Evolutionary conservation across 805 yeast species (phyloP).

Genomic region (Zygoascus flipseniorum): DNA sequence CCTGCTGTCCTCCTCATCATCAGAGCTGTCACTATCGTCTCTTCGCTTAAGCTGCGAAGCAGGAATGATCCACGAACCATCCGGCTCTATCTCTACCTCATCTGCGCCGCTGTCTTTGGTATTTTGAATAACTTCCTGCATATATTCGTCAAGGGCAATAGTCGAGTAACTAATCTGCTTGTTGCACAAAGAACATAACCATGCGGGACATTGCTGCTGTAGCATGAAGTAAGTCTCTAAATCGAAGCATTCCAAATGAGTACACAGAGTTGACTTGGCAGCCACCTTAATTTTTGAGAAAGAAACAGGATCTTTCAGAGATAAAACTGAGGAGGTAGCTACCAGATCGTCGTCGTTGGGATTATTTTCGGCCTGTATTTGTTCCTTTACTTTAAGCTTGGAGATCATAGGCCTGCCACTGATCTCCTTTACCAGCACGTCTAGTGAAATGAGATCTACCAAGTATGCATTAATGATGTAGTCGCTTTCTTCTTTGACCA

Average conservation of each 20-base stretch:
- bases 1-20: background rate
- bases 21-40: conserved; percentile 5
- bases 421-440: conserved; percentile 35
- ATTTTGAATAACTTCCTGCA: conserved; percentile 47
- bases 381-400: conserved; percentile 39
- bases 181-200: conserved; percentile 85
- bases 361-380: conserved; percentile 35
- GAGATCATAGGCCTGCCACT: conserved; percentile 44
- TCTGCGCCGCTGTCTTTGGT: conserved; percentile 48
- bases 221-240: conserved; percentile 62
- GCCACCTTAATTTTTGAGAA: conserved; percentile 65
- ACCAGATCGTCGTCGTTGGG: conserved; percentile 63
- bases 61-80: conserved; percentile 57
- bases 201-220: conserved; percentile 72
- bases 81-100: conserved; percentile 54
- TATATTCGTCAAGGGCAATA: conserved; percentile 67
- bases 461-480: conserved; percentile 46
- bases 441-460: conserved; percentile 41
- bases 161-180: conserved; percentile 42
- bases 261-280: conserved; percentile 58
- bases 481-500: background rate
- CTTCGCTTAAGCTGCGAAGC: background rate
- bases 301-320: conserved; percentile 74
- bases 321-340: conserved; percentile 55
- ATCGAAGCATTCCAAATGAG: conserved; percentile 86